Conservation (phyloP, 345 rosid genomes). For the Citrus mangshanensis region DNA sequence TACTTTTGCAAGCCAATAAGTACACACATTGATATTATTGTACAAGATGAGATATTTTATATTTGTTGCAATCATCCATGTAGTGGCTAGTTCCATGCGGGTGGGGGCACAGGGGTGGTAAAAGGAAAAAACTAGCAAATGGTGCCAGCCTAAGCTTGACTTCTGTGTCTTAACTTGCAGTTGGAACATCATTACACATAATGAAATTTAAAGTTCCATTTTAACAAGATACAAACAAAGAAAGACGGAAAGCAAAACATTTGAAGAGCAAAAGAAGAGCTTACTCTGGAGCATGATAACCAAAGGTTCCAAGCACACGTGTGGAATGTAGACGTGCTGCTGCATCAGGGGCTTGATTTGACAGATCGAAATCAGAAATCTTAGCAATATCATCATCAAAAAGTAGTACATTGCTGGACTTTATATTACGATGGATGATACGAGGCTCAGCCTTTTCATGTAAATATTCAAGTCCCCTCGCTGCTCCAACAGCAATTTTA, state of each 20-base stretch:
- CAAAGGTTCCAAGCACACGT: conserved; percentile 93
- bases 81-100: background rate
- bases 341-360: conserved; percentile 89
- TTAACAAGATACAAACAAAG: background rate
- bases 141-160: background rate
- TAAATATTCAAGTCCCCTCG: conserved; percentile 90
- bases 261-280: conserved; percentile 18
- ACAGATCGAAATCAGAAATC: conserved; percentile 89
- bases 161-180: background rate
- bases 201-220: background rate
- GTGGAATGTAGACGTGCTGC: conserved; percentile 94
- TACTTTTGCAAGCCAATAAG: background rate
- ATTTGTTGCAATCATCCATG: background rate
- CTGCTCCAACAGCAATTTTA: conserved; percentile 88
- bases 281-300: conserved; percentile 99
- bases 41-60: background rate
- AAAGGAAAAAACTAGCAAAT: background rate
- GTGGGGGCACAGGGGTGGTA: no score
- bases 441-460: conserved; percentile 81
- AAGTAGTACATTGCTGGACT: conserved; percentile 82
- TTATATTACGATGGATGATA: conserved; percentile 80
- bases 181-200: background rate
- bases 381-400: conserved; percentile 84
- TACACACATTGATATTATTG: background rate
- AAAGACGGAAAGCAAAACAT: background rate